Evolutionary conservation across 2,329 filamentous ascomycete species (phyloP), one percentile per base, ranked within the genome.

Genomic region (Mollisia scopiformis): DNA sequence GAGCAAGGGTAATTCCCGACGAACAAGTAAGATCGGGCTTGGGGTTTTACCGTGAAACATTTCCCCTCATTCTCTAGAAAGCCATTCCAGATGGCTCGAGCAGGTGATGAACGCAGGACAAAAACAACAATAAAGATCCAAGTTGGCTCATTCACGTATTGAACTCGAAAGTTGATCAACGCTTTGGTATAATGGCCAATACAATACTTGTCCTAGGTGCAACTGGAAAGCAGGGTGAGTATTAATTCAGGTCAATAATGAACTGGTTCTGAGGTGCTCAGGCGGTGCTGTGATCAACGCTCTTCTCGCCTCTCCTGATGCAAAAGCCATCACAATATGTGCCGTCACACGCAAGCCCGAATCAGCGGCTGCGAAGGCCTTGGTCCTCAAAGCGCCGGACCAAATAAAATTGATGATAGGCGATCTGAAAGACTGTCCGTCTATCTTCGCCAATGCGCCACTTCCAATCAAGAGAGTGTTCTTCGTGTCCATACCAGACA

Each of bases 381-480:
- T 88, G 16, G 67, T 72, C 6, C 55, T 74, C 16, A 75, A 77
- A 59, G 79, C 80, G 1, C 69, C 80, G 6, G 63, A 64, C 37
- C 78, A 80, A 52, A 80, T 86, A 65, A 78, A 79, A 50, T 66
- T 87, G 8, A 76, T 87, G 58, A 74, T 85, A 70, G 86, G 86
- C 11, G 78, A 88, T 61, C 75, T 88, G 6, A 77, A 84, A 61
- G 74, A 87, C 43, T 75, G 79, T 0, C 71, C 76, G 0, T 74
- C 69, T 0, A 78, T 88, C 30, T 88, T 88, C 67, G 62, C 57
- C 58, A 41, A 66, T 65, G 58, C 71, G 63, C 25, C 63, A 55
- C 39, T 62, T 41, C 69, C 77, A 2, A 78, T 87, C 59, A 85
- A 82, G 80, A 85, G 84, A 3, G 85, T 89, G 6, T 89, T 84